These are phyloP conservation scores for Arthrobotrys musiformis DNA, from an alignment of 2,329 filamentous ascomycete genomes.

Conservation along the genomic window DNA sequence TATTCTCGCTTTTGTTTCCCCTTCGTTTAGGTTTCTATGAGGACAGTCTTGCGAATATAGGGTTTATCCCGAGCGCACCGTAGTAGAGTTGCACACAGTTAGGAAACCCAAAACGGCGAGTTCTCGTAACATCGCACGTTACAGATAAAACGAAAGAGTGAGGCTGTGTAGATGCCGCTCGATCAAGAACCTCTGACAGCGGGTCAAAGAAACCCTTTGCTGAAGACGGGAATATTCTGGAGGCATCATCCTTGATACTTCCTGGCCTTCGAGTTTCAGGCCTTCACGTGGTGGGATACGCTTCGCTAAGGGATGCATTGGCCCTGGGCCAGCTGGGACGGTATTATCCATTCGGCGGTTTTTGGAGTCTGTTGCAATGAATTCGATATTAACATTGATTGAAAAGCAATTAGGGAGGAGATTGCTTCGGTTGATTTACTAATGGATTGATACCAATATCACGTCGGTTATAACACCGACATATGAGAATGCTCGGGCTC, in stretches of 20 bases:
- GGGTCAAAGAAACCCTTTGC: slow-evolving; percentile 5
- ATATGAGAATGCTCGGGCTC: not conserved
- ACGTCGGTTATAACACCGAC: not conserved
- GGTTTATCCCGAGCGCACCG: slow-evolving; percentile 9
- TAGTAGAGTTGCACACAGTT: slow-evolving; percentile 8
- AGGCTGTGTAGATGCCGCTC: slow-evolving; percentile 56
- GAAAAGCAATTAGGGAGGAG: slow-evolving; percentile 35
- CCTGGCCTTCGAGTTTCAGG: slow-evolving; percentile 17
- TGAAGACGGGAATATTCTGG: slow-evolving; percentile 20
- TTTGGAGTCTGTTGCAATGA: slow-evolving; percentile 15
- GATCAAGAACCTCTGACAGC: not conserved
- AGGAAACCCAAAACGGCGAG: slow-evolving; percentile 31
- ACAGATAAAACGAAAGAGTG: slow-evolving; percentile 50
- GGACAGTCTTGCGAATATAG: slow-evolving; percentile 24
- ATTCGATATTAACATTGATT: slow-evolving; percentile 54
- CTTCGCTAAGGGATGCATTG: not conserved
- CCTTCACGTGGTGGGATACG: slow-evolving; percentile 23
- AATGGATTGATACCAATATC: not conserved
- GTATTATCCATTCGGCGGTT: slow-evolving; percentile 36
- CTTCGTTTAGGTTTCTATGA: slow-evolving; percentile 35
- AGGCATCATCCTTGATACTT: slow-evolving; percentile 13
- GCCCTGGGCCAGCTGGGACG: not conserved
- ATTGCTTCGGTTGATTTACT: slow-evolving; percentile 38
- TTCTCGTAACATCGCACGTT: slow-evolving; percentile 41
- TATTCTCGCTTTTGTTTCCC: not conserved